These are phyloP conservation scores for Dendrostoma leiphaemia DNA, from an alignment of 2,329 filamentous ascomycete species.

Conservation along the genomic window DNA sequence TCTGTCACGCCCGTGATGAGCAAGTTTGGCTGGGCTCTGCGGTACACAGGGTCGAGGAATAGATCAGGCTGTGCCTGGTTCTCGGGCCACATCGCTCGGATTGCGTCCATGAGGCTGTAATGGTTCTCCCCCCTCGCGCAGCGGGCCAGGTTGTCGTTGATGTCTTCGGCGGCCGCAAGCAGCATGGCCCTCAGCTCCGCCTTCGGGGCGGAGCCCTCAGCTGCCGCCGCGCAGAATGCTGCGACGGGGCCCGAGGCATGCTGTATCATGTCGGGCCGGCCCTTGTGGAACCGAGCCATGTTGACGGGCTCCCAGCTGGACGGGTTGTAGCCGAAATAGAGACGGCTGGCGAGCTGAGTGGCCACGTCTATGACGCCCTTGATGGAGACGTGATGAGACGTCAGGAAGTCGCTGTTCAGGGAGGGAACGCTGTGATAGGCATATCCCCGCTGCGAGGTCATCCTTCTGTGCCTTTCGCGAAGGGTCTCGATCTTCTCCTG, in stretches of 20 bases:
- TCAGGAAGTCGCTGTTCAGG: conserved; percentile 15
- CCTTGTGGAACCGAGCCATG: conserved; percentile 23
- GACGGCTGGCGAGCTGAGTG: conserved; percentile 21
- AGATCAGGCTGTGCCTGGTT: not conserved
- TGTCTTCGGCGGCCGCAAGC: not conserved
- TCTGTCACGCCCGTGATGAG: not conserved
- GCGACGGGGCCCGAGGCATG: conserved; percentile 16
- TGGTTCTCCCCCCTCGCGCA: not conserved
- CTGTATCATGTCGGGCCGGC: conserved; percentile 23
- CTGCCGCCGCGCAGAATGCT: conserved; percentile 19
- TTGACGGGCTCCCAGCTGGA: conserved; percentile 23
- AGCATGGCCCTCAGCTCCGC: not conserved
- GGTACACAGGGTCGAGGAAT: not conserved
- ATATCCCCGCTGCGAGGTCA: conserved; percentile 18
- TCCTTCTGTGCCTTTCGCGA: conserved; percentile 5
- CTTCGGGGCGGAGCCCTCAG: not conserved
- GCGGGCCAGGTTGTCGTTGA: not conserved
- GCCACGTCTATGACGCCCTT: conserved; percentile 21
- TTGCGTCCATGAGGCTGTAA: not conserved
- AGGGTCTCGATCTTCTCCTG: conserved; percentile 8
- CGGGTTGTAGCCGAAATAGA: conserved; percentile 23
- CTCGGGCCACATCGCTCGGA: not conserved
- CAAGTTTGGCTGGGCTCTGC: not conserved
- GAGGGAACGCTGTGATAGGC: conserved; percentile 8
- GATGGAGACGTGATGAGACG: conserved; percentile 7